phyloP scores from a whole-genome alignment of 2,329 filamentous ascomycete species.

The Didymella sp. region DNA sequence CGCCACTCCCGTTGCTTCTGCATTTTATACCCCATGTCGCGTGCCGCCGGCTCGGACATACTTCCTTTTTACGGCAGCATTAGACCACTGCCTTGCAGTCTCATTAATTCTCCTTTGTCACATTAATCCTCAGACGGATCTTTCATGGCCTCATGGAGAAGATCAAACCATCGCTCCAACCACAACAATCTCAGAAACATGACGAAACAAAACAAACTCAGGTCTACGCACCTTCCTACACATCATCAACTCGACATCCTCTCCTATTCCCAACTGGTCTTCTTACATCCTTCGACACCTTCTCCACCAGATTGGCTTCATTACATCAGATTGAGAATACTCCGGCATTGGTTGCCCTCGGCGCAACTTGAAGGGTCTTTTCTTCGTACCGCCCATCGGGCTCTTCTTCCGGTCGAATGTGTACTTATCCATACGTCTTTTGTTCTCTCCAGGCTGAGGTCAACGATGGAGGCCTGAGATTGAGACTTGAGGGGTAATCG shows the following conservation, averaged over 20 bases:
- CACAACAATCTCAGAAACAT: conserved; percentile 43
- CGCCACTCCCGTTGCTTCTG: conserved; percentile 36
- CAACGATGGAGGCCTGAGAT: conserved; percentile 26
- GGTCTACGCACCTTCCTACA: conserved; percentile 40
- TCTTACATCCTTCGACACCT: conserved; percentile 27
- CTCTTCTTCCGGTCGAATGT: conserved; percentile 22
- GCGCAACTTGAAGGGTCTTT: conserved; percentile 13
- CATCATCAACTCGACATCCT: conserved; percentile 32
- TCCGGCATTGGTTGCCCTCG: conserved; percentile 11
- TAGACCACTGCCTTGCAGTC: conserved; percentile 39
- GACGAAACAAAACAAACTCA: conserved; percentile 41
- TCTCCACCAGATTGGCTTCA: conserved; percentile 28
- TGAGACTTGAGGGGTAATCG: conserved; percentile 30
- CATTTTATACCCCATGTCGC: conserved; percentile 43
- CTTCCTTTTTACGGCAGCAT: conserved; percentile 36
- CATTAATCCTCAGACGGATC: conserved; percentile 44
- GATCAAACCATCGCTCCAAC: conserved; percentile 26
- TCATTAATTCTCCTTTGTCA: conserved; percentile 48
- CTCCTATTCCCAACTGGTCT: conserved; percentile 28
- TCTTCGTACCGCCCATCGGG: conserved; percentile 14
- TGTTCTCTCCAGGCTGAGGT: conserved; percentile 39
- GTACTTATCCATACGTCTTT: conserved; percentile 24
- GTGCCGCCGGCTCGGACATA: conserved; percentile 19
- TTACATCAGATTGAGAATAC: conserved; percentile 15
- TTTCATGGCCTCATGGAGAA: conserved; percentile 41